Conservation (phyloP, 331 rosid genomes). For the Telfairia occidentalis region DNA sequence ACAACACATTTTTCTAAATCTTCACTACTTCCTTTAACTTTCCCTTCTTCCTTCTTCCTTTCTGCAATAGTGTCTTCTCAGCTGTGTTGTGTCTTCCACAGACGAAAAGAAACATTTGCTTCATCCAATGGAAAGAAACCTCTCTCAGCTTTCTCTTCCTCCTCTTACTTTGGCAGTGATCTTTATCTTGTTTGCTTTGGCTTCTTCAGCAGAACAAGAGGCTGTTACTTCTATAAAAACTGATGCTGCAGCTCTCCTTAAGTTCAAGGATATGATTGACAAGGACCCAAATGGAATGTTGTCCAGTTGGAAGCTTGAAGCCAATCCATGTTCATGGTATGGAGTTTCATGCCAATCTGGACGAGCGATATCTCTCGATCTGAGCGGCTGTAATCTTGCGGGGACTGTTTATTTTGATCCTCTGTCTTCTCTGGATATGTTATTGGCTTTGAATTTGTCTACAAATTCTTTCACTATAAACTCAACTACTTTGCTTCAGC, state of each 20-base stretch:
- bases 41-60: slow-evolving; percentile 21
- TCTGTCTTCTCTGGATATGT: slow-evolving; percentile 54
- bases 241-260: slow-evolving; percentile 60
- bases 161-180: slow-evolving; percentile 34
- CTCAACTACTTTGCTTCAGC: slow-evolving; percentile 69
- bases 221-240: slow-evolving; percentile 42
- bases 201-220: slow-evolving; percentile 32
- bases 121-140: slow-evolving; percentile 65
- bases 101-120: slow-evolving; percentile 19
- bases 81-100: slow-evolving; percentile 14
- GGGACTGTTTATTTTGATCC: slow-evolving; percentile 52
- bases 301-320: slow-evolving; percentile 50
- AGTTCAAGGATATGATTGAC: slow-evolving; percentile 54
- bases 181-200: slow-evolving; percentile 19
- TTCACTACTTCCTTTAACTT: slow-evolving; percentile 7
- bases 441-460: slow-evolving; percentile 49
- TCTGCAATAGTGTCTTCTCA: slow-evolving; percentile 11
- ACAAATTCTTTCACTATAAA: slow-evolving; percentile 53
- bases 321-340: slow-evolving; percentile 63
- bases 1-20: slow-evolving; percentile 28
- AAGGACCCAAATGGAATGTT: slow-evolving; percentile 58
- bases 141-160: slow-evolving; percentile 32
- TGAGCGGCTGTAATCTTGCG: slow-evolving; percentile 31
- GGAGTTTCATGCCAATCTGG: slow-evolving; percentile 66
- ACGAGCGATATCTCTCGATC: slow-evolving; percentile 61